Percentiles rank a stretch among this genome's conserved stretches.
Conservation (phyloP, 1,139 yeast species). For the Yamadazyma dushanensis region DNA sequence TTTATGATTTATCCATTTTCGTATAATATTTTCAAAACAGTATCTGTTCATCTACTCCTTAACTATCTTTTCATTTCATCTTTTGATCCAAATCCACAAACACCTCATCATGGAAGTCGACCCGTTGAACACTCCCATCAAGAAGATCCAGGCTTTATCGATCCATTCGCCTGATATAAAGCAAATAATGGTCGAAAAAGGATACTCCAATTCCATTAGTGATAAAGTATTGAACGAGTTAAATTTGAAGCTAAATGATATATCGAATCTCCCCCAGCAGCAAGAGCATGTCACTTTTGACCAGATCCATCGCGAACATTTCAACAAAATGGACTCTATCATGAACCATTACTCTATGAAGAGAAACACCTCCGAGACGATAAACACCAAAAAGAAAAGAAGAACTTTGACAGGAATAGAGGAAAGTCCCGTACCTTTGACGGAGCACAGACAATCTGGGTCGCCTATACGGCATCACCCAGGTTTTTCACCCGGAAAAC, state of each 20-base stretch:
- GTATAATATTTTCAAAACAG: constrained; percentile 4
- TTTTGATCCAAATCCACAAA: neutral
- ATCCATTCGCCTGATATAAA: constrained; percentile 32
- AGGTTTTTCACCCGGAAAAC: constrained; percentile 1
- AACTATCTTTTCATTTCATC: neutral
- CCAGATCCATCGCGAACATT: constrained; percentile 30
- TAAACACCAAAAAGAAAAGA: constrained; percentile 23
- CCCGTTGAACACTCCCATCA: constrained; percentile 41
- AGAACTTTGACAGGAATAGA: constrained; percentile 35
- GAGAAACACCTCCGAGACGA: constrained; percentile 7
- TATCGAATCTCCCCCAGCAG: constrained; percentile 8
- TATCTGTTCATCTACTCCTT: neutral
- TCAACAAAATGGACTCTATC: constrained; percentile 44
- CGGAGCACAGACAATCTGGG: neutral
- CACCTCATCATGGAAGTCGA: constrained; percentile 9
- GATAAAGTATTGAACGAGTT: constrained; percentile 43
- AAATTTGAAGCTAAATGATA: constrained; percentile 26
- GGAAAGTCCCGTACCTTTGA: constrained; percentile 14
- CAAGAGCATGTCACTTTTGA: constrained; percentile 7
- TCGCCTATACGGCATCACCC: neutral
- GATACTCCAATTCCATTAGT: constrained; percentile 43
- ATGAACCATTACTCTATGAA: constrained; percentile 39
- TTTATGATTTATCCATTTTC: constrained; percentile 3
- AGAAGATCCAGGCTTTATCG: constrained; percentile 34
- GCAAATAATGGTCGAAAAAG: constrained; percentile 36